These are phyloP conservation scores for Penicillium sp. DNA, from an alignment of 2,329 filamentous ascomycete genomes.

Conservation along the genomic window DNA sequence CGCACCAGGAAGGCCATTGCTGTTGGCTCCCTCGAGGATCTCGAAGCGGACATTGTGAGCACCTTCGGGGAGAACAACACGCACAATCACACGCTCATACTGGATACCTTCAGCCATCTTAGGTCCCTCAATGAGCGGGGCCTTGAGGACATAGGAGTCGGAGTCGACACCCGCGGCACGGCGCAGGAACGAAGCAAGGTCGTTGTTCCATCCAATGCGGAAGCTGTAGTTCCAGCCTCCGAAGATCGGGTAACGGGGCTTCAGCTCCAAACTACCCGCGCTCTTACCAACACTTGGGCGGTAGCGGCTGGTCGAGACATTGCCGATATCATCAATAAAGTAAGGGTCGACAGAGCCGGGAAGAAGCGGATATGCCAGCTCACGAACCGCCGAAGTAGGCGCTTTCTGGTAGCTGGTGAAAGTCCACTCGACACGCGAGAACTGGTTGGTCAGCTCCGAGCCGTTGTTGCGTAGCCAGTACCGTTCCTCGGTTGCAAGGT, in stretches of 20 bases:
- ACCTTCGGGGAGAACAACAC: slow-evolving; percentile 86
- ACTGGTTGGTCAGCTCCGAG: slow-evolving; percentile 71
- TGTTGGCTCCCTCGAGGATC: slow-evolving; percentile 68
- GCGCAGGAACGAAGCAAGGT: slow-evolving; percentile 74
- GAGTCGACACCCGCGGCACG: slow-evolving; percentile 52
- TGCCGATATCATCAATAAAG: slow-evolving; percentile 94
- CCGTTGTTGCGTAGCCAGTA: slow-evolving; percentile 86
- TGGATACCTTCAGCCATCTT: slow-evolving; percentile 81
- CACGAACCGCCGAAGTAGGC: slow-evolving; percentile 74
- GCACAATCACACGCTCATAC: slow-evolving; percentile 77
- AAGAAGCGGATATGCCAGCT: slow-evolving; percentile 75
- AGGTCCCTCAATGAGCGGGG: slow-evolving; percentile 91
- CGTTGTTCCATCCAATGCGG: slow-evolving; percentile 91
- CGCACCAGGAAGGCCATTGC: slow-evolving; percentile 67
- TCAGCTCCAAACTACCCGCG: slow-evolving; percentile 76
- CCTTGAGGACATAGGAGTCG: slow-evolving; percentile 79
- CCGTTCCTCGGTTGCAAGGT: slow-evolving; percentile 89
- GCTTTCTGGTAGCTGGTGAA: slow-evolving; percentile 73
- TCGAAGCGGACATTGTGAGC: slow-evolving; percentile 64
- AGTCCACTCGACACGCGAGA: slow-evolving; percentile 75
- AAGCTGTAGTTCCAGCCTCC: slow-evolving; percentile 99
- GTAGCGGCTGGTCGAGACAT: slow-evolving; percentile 92
- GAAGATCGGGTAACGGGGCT: slow-evolving; percentile 93
- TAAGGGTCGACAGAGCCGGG: slow-evolving; percentile 83
- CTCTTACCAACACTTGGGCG: slow-evolving; percentile 48